Percentiles rank a stretch among this genome's conserved stretches.
Conservation (phyloP, 257 asterid species). For the Paraleonurus japonicus region DNA sequence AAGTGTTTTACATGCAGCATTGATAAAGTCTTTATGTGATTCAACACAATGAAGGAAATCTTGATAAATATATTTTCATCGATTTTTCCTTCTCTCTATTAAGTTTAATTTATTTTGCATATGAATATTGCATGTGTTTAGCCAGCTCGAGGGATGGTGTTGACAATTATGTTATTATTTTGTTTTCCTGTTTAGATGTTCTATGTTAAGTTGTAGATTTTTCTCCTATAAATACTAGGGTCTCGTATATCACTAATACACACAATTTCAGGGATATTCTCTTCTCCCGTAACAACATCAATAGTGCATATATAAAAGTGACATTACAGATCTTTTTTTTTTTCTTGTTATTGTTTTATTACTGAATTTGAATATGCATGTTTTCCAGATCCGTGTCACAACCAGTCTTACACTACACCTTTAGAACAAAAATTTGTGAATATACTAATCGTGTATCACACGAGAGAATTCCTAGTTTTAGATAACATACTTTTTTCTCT, state of each 20-base stretch:
- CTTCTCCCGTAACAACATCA: neutral
- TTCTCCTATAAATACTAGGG: too few species aligned
- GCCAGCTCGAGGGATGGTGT: too few species aligned
- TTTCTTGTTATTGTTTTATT: too few species aligned
- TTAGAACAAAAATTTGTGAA: neutral
- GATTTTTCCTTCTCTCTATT: neutral
- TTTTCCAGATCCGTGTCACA: neutral
- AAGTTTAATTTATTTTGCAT: neutral
- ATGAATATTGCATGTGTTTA: neutral
- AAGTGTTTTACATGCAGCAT: neutral
- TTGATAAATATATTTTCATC: neutral
- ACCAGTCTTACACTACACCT: neutral
- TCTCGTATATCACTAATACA: too few species aligned
- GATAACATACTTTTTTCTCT: neutral
- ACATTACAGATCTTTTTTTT: neutral
- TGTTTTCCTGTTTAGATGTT: too few species aligned
- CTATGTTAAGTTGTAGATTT: too few species aligned
- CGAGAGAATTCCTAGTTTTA: neutral
- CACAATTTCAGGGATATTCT: too few species aligned
- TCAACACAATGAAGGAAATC: constrained; percentile 1
- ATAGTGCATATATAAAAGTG: neutral
- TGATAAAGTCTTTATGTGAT: constrained; percentile 5
- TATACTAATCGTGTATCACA: neutral
- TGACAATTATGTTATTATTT: too few species aligned
- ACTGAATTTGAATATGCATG: too few species aligned